Base-by-base conservation (phyloP, 176 grass and related monocot species). In the Oryza brachyantha region DNA sequence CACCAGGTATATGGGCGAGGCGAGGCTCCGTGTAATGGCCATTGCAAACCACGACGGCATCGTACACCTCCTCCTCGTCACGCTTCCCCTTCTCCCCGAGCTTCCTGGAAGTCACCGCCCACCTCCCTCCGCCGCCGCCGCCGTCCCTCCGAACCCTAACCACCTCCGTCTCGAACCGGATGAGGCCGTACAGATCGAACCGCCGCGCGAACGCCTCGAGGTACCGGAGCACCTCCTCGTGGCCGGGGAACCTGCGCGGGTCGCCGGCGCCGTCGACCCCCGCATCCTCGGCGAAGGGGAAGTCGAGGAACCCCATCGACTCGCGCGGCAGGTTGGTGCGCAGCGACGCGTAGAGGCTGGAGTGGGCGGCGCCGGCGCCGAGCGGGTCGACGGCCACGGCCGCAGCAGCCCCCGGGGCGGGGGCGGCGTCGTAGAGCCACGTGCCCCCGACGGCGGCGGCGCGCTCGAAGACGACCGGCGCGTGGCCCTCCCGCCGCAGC, bases 291-390 rank as follows among this genome's bases (percentile, higher is more conserved):
- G 9, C 31, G 79, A 94, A 98, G 35, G 96, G 96, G 78, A 91
- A 98, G 74, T 98, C 96, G 17, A 91, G 76, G 76, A 93, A 98
- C 22, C 90, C 90, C 96, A 98, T 98, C 58, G 29, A 42, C 87
- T 98, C 96, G 13, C 90, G 88, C 0, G 96, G 87, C 11, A 98
- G 85, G 70, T 95, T 98, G 46, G 96, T 94, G 74, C 86, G 88
- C 59, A 98, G 92, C 19, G 92, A 98, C n/a, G 75, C 69, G 70
- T 98, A 98, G 42, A 98, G 87, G 87, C 92, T 98, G 63, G 87
- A 88, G 63, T 89, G 81, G 70, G 91, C 79, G 17, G 77, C 87
- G 50, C 89, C 69, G 36, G 83, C 72, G 79, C 87, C 77, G 14
- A 94, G 80, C 75, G 85, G 83, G 72, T 97, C 92, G 41, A 83